phyloP scores from a whole-genome alignment of 1,284 basidiomycete genomes.

The Binderoboletus segoi region DNA sequence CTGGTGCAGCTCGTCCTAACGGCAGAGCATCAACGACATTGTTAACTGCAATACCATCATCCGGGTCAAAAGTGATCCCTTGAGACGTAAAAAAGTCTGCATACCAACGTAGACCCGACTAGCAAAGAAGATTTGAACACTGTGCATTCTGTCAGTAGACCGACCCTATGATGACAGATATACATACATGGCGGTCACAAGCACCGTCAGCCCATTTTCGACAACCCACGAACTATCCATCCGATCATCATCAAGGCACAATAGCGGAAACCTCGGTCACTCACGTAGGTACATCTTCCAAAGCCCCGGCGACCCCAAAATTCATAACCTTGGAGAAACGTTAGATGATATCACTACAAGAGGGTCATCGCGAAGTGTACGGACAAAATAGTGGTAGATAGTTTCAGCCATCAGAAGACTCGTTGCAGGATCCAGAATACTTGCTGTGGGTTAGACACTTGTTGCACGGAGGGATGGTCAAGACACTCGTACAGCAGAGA shows the following conservation, averaged over 20 bases:
- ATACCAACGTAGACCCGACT: constrained; percentile 16
- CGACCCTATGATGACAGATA: neutral
- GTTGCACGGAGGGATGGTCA: neutral
- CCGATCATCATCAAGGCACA: constrained; percentile 2
- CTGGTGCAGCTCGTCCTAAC: constrained; percentile 13
- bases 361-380: neutral
- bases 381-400: constrained; percentile 22
- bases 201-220: constrained; percentile 16
- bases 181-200: constrained; percentile 19
- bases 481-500: constrained; percentile 17
- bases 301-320: constrained; percentile 11
- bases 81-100: neutral
- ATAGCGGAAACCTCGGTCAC: neutral
- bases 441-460: constrained; percentile 8
- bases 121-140: constrained; percentile 21
- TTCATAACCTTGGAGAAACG: constrained; percentile 14
- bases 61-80: neutral
- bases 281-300: constrained; percentile 14
- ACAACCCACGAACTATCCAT: constrained; percentile 16
- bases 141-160: constrained; percentile 5
- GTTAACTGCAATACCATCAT: constrained; percentile 11
- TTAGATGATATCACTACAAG: neutral
- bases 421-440: constrained; percentile 22
- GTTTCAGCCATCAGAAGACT: constrained; percentile 23
- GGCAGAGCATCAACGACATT: constrained; percentile 6